A percentile compares a stretch with the other conserved stretches of the same genome.
These are phyloP conservation scores for Fraxinus albicans DNA, from an alignment of 305 asterid genomes.

Conservation along the genomic window DNA sequence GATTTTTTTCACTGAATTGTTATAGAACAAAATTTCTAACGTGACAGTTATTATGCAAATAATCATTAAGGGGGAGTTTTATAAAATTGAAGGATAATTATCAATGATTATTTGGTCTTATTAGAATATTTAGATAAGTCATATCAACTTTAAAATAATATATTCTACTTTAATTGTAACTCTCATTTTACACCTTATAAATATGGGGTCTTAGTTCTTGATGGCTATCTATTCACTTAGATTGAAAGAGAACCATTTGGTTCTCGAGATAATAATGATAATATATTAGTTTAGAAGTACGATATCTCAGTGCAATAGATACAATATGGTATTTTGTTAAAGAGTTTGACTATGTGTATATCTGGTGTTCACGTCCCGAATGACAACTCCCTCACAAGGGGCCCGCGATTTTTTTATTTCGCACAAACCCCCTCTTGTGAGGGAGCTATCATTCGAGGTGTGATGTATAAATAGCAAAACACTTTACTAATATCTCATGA, in stretches of 20 bases:
- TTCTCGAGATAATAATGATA: neutral
- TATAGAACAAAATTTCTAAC: neutral
- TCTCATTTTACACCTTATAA: no score
- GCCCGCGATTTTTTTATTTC: no score
- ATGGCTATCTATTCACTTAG: no score
- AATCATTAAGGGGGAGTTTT: neutral
- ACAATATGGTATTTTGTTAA: no score
- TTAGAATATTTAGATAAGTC: neutral
- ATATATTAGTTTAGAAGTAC: neutral
- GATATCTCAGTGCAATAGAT: neutral
- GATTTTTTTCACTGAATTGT: neutral
- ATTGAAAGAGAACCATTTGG: neutral
- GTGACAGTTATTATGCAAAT: neutral
- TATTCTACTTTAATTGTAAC: no score
- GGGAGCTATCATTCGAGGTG: no score
- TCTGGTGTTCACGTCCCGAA: no score
- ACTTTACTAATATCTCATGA: neutral
- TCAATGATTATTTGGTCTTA: neutral
- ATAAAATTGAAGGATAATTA: neutral
- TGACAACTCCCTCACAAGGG: no score
- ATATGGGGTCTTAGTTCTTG: no score
- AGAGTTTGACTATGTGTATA: no score
- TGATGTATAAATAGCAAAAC: no score
- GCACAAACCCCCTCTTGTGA: no score
- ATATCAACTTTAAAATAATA: neutral